Evolutionary conservation across 2,329 filamentous ascomycete genomes (phyloP).

Genomic region (Trichoderma polysporum): DNA sequence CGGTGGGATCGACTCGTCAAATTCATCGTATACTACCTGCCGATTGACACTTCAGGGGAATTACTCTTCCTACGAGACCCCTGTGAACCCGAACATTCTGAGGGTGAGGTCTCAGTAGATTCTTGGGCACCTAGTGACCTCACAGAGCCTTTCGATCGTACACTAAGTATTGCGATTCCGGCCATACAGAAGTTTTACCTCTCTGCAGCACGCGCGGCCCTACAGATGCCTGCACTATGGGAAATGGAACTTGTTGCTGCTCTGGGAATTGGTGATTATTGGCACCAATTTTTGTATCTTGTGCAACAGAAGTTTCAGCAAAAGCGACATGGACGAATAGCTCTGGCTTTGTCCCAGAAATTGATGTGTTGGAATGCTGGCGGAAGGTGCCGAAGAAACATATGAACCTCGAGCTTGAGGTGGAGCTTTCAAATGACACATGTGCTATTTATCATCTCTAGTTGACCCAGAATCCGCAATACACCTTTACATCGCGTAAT

Average conservation of each 20-base stretch:
- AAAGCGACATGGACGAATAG: background rate
- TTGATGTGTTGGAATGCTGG: background rate
- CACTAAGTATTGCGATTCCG: background rate
- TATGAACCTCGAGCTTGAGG: background rate
- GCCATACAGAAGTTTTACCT: constrained; percentile 4
- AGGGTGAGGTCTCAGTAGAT: too few relatives aligned
- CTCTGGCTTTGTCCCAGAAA: background rate
- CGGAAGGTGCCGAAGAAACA: background rate
- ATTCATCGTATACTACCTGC: too few relatives aligned
- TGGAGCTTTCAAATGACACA: background rate
- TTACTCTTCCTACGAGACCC: too few relatives aligned
- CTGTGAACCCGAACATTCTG: too few relatives aligned
- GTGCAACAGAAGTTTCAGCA: background rate
- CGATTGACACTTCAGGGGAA: too few relatives aligned
- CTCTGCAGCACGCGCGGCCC: background rate
- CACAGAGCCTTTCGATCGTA: background rate
- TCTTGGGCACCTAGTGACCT: too few relatives aligned
- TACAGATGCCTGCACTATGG: constrained; percentile 1
- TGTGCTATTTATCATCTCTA: too few relatives aligned
- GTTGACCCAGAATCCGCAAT: too few relatives aligned
- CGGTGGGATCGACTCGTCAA: too few relatives aligned
- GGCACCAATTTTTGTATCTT: background rate
- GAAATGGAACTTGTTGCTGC: background rate
- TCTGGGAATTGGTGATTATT: background rate
- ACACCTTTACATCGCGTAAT: too few relatives aligned